Evolutionary conservation across 805 yeast species (phyloP), one percentile per base, ranked within the genome.

Genomic region (Clavispora vitiphila): DNA sequence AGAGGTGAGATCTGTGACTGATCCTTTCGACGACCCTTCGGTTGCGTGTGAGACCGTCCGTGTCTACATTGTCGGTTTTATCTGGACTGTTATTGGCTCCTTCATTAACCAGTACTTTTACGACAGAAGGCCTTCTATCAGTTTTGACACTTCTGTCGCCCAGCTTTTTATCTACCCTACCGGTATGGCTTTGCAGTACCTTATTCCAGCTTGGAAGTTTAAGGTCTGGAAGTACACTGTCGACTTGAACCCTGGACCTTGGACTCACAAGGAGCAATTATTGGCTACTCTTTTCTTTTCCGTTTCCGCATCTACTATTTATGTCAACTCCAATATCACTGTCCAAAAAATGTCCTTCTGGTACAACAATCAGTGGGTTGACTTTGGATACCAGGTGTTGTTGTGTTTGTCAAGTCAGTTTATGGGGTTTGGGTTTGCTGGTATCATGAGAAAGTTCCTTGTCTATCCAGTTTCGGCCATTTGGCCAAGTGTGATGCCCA

Each of bases 191-290:
- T 62, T 69, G 59, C 72, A 69, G 34, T 55, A 49, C 34, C 61
- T 64, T 35, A 43, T 77, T 21, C 83, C 84, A 19, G 68, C 71
- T 40, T 66, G 52, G 53, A 49, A 49, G 23, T 45, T 60, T 42
- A 56, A 38, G 34, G 46, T 56, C 30, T 53, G 51, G 79, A 38
- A 62, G 53, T 22, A 63, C 69, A 48, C 52, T 60, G 43, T 65
- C 69, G 52, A 48, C 7, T 56, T 80, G 40, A 78, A 78, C 56
- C 83, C 82, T 3, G 83, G 86, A 9, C 82, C 83, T 10, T 82
- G 84, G 82, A 63, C 69, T 22, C 66, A 58, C 47, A 81, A 81
- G 54, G 86, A 81, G 52, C 87, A 81, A 57, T 78, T 80, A 80
- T 68, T 82, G 43, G 67, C 82, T 1, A 76, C 86, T 7, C 53